A percentile compares a stretch with the other conserved stretches of the same genome.
phyloP scores from a whole-genome alignment of 306 rosid genomes.

The Fagus sylvatica region DNA sequence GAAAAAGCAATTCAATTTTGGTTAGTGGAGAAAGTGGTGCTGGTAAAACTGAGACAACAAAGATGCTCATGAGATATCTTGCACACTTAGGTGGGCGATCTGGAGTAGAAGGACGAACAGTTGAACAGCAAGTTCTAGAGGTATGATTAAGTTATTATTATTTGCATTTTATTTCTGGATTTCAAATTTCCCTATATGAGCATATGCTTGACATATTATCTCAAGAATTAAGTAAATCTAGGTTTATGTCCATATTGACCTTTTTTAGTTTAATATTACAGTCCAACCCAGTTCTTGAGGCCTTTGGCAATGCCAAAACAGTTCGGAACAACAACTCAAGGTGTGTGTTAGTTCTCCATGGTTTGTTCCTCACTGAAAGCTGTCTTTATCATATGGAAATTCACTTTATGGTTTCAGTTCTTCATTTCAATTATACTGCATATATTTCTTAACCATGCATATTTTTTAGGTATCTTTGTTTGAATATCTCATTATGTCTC shows the following conservation, averaged over 20 bases:
- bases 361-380: no score
- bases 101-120: constrained; percentile 99
- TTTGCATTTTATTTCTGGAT: constrained; percentile 9
- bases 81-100: constrained; percentile 97
- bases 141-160: constrained; percentile 45
- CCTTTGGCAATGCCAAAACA: constrained; percentile 98
- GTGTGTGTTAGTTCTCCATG: constrained; percentile 40
- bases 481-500: constrained; percentile 2
- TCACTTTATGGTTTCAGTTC: background rate
- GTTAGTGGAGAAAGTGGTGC: constrained; percentile 99
- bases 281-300: constrained; percentile 99
- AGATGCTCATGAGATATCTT: constrained; percentile 98
- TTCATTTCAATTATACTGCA: no score
- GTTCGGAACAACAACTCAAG: constrained; percentile 95
- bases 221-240: no score
- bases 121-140: constrained; percentile 98
- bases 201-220: no score
- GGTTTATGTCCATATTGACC: background rate
- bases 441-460: no score
- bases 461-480: no score
- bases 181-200: background rate
- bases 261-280: constrained; percentile 41
- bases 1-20: constrained; percentile 95
- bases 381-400: background rate
- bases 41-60: constrained; percentile 98